These are phyloP conservation scores for Ogataea trehaloabstinens DNA, from an alignment of 805 yeast species.

Conservation along the genomic window DNA sequence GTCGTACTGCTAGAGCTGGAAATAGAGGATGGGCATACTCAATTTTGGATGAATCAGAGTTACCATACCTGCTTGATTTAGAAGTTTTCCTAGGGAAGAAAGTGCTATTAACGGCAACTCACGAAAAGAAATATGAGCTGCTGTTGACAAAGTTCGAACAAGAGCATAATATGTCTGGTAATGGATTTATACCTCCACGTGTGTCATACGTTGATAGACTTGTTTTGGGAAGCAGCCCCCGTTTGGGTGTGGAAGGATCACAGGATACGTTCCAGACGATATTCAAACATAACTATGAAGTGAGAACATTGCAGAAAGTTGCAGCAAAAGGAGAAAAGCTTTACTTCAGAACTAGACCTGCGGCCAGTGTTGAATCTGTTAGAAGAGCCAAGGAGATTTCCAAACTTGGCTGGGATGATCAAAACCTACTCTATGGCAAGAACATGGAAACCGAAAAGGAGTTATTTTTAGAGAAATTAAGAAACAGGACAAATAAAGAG, in stretches of 20 bases:
- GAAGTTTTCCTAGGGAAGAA: conserved; percentile 88
- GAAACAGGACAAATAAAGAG: conserved; percentile 70
- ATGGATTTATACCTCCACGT: conserved; percentile 48
- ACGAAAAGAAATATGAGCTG: conserved; percentile 56
- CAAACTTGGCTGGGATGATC: conserved; percentile 83
- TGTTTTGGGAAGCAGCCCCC: conserved; percentile 81
- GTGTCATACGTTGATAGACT: conserved; percentile 71
- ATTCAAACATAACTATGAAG: conserved; percentile 63
- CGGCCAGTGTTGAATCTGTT: conserved; percentile 85
- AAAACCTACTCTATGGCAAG: conserved; percentile 74
- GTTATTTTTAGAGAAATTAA: conserved; percentile 66
- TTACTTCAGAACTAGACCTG: conserved; percentile 77
- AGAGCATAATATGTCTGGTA: conserved; percentile 27
- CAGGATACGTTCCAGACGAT: conserved; percentile 70
- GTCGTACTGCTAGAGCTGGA: conserved; percentile 99
- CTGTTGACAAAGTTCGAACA: conserved; percentile 45
- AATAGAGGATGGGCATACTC: conserved; percentile 97
- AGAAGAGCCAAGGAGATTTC: conserved; percentile 80
- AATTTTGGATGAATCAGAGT: conserved; percentile 76
- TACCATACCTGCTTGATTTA: conserved; percentile 86
- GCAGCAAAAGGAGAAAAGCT: conserved; percentile 85
- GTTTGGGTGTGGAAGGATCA: conserved; percentile 64
- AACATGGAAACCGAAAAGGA: conserved; percentile 74
- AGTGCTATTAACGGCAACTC: conserved; percentile 67
- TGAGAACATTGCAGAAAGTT: conserved; percentile 62